Evolutionary conservation across 805 yeast species (phyloP).

Genomic region (Teunomyces lycoperdinae): DNA sequence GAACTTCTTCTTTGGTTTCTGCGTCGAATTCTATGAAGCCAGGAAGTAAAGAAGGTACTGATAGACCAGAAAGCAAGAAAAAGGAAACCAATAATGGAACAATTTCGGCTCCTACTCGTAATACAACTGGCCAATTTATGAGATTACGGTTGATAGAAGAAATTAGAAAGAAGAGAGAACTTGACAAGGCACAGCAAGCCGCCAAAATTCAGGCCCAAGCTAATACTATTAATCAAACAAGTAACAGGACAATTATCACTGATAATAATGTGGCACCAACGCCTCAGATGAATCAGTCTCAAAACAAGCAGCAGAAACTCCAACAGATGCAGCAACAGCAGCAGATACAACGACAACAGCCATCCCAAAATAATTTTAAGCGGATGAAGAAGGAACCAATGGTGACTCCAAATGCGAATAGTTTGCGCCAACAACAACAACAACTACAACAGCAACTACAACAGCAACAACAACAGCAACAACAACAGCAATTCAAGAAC

Average conservation of each 20-base stretch:
- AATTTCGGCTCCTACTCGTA: slow-evolving; percentile 20
- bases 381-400: background rate
- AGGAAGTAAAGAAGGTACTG: slow-evolving; percentile 19
- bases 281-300: slow-evolving; percentile 12
- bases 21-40: slow-evolving; percentile 13
- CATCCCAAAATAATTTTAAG: background rate
- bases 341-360: slow-evolving; percentile 12
- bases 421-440: background rate
- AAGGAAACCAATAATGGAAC: slow-evolving; percentile 11
- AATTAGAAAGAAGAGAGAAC: slow-evolving; percentile 62
- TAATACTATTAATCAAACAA: slow-evolving; percentile 26
- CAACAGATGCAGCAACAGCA: slow-evolving; percentile 26
- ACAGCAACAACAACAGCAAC: too few species aligned
- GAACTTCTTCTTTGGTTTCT: slow-evolving; percentile 21
- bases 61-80: slow-evolving; percentile 32
- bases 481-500: slow-evolving; percentile 1
- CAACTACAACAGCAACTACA: too few species aligned
- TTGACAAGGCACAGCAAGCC: slow-evolving; percentile 41
- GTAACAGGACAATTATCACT: slow-evolving; percentile 32
- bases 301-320: slow-evolving; percentile 17
- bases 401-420: background rate
- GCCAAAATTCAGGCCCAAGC: slow-evolving; percentile 40
- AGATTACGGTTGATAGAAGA: slow-evolving; percentile 87
- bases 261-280: slow-evolving; percentile 20
- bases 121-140: slow-evolving; percentile 64